Percentiles rank a stretch among this genome's conserved stretches.
Evolutionary conservation across 352 stramenopile genomes (phyloP).

Genomic region (Pythium chondricola): DNA sequence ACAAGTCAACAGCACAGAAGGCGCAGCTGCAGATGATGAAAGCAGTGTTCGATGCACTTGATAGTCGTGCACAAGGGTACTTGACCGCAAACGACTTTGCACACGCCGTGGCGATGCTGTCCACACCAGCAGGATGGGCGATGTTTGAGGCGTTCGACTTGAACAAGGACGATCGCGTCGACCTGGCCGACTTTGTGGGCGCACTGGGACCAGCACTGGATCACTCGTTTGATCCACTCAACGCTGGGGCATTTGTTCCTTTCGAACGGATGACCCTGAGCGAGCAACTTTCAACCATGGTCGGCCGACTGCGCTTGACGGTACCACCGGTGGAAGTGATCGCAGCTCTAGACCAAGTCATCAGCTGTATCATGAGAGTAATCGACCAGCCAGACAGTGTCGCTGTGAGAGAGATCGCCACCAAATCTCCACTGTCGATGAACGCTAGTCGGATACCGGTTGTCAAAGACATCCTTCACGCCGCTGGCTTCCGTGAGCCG

Average conservation of each 20-base stretch:
- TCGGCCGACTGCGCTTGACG: constrained; percentile 35
- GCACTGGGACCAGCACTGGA: constrained; percentile 46
- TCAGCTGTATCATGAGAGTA: constrained; percentile 25
- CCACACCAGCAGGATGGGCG: constrained; percentile 23
- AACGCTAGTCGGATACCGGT: constrained; percentile 22
- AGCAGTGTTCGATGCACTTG: constrained; percentile 27
- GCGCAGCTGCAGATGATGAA: constrained; percentile 47
- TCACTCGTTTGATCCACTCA: constrained; percentile 32
- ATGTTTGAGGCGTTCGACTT: constrained; percentile 51
- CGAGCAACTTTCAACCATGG: constrained; percentile 31
- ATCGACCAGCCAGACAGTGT: constrained; percentile 35
- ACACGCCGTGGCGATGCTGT: not conserved
- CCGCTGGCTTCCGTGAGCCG: constrained; percentile 26
- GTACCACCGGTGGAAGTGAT: constrained; percentile 15
- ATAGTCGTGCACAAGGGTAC: constrained; percentile 31
- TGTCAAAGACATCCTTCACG: constrained; percentile 26
- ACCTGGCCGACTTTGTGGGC: constrained; percentile 52
- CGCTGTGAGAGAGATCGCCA: constrained; percentile 26
- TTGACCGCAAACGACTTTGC: constrained; percentile 18
- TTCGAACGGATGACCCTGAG: constrained; percentile 24
- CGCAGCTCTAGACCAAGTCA: constrained; percentile 21
- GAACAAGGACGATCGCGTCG: constrained; percentile 35
- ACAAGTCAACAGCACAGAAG: constrained; percentile 32
- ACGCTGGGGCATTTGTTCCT: constrained; percentile 6
- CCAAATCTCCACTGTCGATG: constrained; percentile 14